Percentiles rank a stretch among this genome's conserved stretches.
These are phyloP conservation scores for Arabidopsis hybrid DNA, from an alignment of 441 rosid species.

Conservation along the genomic window DNA sequence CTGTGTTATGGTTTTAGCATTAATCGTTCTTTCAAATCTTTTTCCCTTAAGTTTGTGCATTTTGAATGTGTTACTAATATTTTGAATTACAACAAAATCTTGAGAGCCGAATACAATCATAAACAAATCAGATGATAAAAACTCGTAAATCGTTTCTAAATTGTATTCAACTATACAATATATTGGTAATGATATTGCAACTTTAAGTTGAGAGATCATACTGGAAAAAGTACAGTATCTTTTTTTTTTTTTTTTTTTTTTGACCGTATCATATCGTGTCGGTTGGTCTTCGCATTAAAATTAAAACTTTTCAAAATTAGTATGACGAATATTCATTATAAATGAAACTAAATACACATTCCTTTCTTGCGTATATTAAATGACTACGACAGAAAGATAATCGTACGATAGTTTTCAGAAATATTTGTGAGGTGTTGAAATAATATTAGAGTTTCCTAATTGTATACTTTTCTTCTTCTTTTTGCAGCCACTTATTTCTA, in stretches of 20 bases:
- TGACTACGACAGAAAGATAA: background rate
- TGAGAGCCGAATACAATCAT: background rate
- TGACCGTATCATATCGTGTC: slow-evolving; percentile 2
- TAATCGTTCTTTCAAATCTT: background rate
- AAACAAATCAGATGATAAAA: background rate
- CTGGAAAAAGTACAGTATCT: slow-evolving; percentile 39
- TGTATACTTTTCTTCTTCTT: slow-evolving; percentile 14
- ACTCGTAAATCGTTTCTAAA: background rate
- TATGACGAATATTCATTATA: slow-evolving; percentile 3
- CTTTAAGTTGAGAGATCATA: background rate
- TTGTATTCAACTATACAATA: background rate
- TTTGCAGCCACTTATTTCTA: slow-evolving; percentile 10
- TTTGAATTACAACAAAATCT: too few relatives aligned
- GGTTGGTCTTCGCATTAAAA: slow-evolving; percentile 19
- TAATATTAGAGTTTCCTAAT: slow-evolving; percentile 5
- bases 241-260: background rate
- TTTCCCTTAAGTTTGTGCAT: background rate
- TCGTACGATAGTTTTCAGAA: background rate
- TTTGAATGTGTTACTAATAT: background rate
- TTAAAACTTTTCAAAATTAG: background rate
- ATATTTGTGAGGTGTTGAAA: background rate
- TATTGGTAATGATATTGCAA: background rate
- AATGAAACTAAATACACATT: background rate
- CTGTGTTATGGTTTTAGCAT: too few relatives aligned
- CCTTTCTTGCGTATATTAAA: slow-evolving; percentile 3